Percentiles rank a stretch among this genome's conserved stretches.
Conservation (phyloP, 2,329 filamentous ascomycete species). For the Capronia epimyces region DNA sequence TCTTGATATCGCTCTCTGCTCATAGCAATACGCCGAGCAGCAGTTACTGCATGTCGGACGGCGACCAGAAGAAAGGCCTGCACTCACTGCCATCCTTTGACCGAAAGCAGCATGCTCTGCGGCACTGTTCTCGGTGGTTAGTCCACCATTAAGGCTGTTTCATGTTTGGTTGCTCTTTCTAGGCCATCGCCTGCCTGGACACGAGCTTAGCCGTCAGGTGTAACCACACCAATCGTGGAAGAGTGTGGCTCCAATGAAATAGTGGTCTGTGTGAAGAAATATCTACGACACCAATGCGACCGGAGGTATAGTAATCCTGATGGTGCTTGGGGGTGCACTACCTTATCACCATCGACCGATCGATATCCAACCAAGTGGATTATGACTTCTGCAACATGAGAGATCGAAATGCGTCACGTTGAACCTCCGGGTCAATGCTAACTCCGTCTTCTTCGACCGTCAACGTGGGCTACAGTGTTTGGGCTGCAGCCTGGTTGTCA, state of each 20-base stretch:
- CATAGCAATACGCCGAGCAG: conserved; percentile 5
- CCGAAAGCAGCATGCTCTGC: neutral
- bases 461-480: conserved; percentile 36
- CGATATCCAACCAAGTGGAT: conserved; percentile 28
- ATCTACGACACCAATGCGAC: conserved; percentile 29
- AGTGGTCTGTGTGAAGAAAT: conserved; percentile 38
- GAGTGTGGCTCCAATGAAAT: conserved; percentile 30
- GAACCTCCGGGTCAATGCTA: conserved; percentile 32
- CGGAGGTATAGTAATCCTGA: neutral
- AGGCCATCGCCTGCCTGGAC: conserved; percentile 20
- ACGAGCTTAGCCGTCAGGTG: conserved; percentile 29
- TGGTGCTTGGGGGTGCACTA: conserved; percentile 25
- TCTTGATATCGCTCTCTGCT: neutral
- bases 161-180: conserved; percentile 2
- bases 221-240: conserved; percentile 32
- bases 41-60: too few species aligned
- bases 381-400: conserved; percentile 33
- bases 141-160: conserved; percentile 8
- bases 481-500: conserved; percentile 35
- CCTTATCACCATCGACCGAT: conserved; percentile 40
- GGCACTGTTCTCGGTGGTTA: neutral
- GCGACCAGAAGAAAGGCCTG: too few species aligned
- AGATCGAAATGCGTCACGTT: conserved; percentile 35
- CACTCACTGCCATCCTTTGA: neutral
- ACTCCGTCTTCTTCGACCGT: conserved; percentile 39